phyloP scores from a whole-genome alignment of 371 early-diverging fungal genomes.

The Circinella minor region DNA sequence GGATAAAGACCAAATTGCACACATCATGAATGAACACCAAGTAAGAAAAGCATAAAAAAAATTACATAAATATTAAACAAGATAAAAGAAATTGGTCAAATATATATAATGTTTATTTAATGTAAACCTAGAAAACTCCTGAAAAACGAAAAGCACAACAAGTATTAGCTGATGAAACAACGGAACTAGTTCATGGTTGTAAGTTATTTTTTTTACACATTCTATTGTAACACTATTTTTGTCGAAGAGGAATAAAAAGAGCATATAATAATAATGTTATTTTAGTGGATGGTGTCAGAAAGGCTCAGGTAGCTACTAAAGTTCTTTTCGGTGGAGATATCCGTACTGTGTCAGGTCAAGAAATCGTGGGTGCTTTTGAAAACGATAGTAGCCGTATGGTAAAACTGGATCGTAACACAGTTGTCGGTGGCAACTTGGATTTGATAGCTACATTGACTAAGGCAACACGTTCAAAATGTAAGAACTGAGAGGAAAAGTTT shows the following conservation, averaged over 20 bases:
- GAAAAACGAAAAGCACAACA: slow-evolving; percentile 77
- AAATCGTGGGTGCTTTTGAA: slow-evolving; percentile 75
- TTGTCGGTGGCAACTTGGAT: slow-evolving; percentile 57
- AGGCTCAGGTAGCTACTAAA: slow-evolving; percentile 70
- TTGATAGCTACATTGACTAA: slow-evolving; percentile 65
- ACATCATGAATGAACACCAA: slow-evolving; percentile 68
- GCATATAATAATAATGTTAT: neutral
- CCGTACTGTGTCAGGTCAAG: slow-evolving; percentile 48
- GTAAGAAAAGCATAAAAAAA: slow-evolving; percentile 25
- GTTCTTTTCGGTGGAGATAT: slow-evolving; percentile 72
- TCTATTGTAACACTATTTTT: no score
- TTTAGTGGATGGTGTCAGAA: slow-evolving; percentile 58
- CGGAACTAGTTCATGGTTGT: slow-evolving; percentile 90
- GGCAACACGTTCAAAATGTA: slow-evolving; percentile 74
- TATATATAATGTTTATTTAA: neutral
- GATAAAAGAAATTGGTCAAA: no score
- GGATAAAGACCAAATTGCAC: slow-evolving; percentile 56
- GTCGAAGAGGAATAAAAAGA: no score
- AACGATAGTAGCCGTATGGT: slow-evolving; percentile 59
- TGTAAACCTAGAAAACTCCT: slow-evolving; percentile 57
- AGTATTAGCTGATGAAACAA: slow-evolving; percentile 81
- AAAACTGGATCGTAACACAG: slow-evolving; percentile 31
- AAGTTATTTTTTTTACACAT: slow-evolving; percentile 17
- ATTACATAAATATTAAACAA: no score
- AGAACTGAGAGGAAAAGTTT: slow-evolving; percentile 14